Evolutionary conservation across 1,139 yeast species (phyloP).

Genomic region (Saccharomyces hybrid): DNA sequence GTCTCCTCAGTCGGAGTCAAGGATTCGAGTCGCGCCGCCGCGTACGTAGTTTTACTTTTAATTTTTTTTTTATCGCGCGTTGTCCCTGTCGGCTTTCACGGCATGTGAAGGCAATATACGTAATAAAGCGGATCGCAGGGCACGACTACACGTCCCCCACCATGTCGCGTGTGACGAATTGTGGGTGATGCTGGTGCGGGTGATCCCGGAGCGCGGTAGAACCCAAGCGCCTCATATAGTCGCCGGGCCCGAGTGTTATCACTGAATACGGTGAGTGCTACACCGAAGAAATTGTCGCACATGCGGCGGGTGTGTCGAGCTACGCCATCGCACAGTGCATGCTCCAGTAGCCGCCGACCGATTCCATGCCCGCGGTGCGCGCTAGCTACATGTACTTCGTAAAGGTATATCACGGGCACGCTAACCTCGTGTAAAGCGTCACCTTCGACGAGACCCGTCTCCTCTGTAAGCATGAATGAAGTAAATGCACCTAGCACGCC

Average conservation of each 20-base stretch:
- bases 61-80: background rate
- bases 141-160: background rate
- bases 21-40: background rate
- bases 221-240: slow-evolving; percentile 19
- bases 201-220: slow-evolving; percentile 18
- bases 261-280: slow-evolving; percentile 28
- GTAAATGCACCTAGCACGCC: slow-evolving; percentile 12
- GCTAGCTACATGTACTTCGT: slow-evolving; percentile 24
- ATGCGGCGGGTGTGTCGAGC: background rate
- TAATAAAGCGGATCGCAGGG: background rate
- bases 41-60: background rate
- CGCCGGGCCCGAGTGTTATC: slow-evolving; percentile 21
- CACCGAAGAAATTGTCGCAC: slow-evolving; percentile 9
- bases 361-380: slow-evolving; percentile 14
- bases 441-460: slow-evolving; percentile 10
- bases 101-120: slow-evolving; percentile 12
- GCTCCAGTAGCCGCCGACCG: slow-evolving; percentile 9
- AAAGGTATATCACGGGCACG: slow-evolving; percentile 17
- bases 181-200: slow-evolving; percentile 8
- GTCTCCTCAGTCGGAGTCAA: background rate
- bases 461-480: slow-evolving; percentile 26
- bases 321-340: background rate
- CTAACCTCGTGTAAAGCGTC: slow-evolving; percentile 1
- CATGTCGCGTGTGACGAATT: background rate
- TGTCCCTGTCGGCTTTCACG: slow-evolving; percentile 19